Base-by-base conservation (phyloP, 257 asterid genomes). In the Nicotiana sylvestris region DNA sequence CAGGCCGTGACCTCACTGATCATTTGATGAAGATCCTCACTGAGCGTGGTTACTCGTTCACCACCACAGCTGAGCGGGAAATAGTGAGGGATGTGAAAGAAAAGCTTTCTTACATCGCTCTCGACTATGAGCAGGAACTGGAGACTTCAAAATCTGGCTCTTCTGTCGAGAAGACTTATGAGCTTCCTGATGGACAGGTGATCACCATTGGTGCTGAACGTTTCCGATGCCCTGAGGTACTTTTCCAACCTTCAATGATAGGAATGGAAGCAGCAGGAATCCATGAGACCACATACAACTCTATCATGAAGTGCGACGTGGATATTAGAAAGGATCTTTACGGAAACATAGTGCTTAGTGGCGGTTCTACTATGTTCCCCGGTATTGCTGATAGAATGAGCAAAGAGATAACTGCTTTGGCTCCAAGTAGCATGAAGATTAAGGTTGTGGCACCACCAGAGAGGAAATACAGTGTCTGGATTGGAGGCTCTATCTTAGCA, bases 1-100 rank as follows among this genome's bases (percentile, higher is more conserved):
- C 90, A 3, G 90, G 90, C 29, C 90, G 90, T 82, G 90, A 88
- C 79, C 86, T 88, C 43, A 86, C 90, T 4, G 88, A 88, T 57
- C 77, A 78, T 51, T 87, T 88, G 51, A 88, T 88, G 90, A 88
- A 88, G 82, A 88, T 88, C 69, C 88, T 88, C 49, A 88, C 90
- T 0, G 90, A 88, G 74, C 82, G 90, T 82, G 90, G 90, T 21
- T 86, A 88, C 88, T 85, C 18, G 21, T 55, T 55, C 60, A 55
- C 60, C 60, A 55, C 60, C 60, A 55, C 60, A 13, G 60, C 60
- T 55, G 60, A 55, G 18, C 60, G 60, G n/a, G 60, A 55, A 55
- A 55, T 55, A 1, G 60, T 55, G n/a, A 16, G 60, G 17, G 60
- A 55, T 6, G 18, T 55, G 21, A 55, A 55, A 17, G 60, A 55